Conservation (phyloP, 345 rosid genomes). For the Balakata baccata region DNA sequence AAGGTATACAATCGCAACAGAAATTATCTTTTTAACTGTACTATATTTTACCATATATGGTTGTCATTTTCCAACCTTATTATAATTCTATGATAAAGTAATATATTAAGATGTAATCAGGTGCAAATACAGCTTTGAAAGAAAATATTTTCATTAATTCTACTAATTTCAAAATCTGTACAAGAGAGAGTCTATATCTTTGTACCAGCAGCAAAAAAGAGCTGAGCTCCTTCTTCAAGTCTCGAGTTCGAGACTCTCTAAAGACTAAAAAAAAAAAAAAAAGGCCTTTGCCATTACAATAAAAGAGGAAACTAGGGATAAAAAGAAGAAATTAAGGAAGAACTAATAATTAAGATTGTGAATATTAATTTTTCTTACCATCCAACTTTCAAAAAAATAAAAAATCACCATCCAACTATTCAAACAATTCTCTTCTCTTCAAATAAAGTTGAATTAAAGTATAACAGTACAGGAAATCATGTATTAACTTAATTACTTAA, state of each 20-base stretch:
- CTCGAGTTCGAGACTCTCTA: no score
- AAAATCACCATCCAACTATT: neutral
- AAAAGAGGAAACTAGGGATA: neutral
- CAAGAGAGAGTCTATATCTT: neutral
- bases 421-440: neutral
- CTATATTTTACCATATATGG: no score
- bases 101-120: neutral
- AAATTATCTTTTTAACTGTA: slow-evolving; percentile 16
- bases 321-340: neutral
- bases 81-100: neutral
- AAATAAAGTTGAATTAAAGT: slow-evolving; percentile 19
- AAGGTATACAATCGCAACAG: slow-evolving; percentile 17
- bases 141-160: slow-evolving; percentile 1
- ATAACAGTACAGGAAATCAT: neutral
- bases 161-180: neutral
- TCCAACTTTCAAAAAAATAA: no score
- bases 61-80: no score
- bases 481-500: neutral
- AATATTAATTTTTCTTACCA: neutral
- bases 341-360: slow-evolving; percentile 8
- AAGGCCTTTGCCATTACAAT: slow-evolving; percentile 6
- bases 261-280: no score
- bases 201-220: no score
- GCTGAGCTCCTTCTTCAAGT: no score
- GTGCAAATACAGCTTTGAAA: neutral